phyloP scores from a whole-genome alignment of 257 asterid species.

The Fraxinus quadrangulata region DNA sequence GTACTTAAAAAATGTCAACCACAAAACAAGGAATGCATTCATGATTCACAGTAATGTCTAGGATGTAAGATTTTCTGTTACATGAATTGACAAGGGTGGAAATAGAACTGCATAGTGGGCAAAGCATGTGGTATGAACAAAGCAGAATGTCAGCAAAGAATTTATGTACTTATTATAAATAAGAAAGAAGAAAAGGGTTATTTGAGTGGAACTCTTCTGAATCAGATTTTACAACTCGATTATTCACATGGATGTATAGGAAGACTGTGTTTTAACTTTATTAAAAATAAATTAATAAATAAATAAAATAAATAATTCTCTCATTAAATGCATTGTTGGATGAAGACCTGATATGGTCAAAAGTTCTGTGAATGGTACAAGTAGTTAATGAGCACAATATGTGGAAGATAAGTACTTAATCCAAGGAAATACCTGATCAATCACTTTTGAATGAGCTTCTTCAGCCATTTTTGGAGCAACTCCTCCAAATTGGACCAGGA shows the following conservation, averaged over 20 bases:
- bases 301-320: neutral
- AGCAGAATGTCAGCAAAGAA: neutral
- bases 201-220: neutral
- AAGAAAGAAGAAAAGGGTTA: neutral
- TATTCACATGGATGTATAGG: neutral
- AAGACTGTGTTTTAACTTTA: neutral
- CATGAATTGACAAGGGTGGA: neutral
- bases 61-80: neutral
- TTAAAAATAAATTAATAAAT: neutral
- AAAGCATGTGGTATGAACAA: neutral
- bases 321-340: neutral
- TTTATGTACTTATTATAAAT: neutral
- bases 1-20: neutral
- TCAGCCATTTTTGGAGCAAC: constrained; percentile 99
- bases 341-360: neutral
- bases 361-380: neutral
- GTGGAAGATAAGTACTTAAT: neutral
- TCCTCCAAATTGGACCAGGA: constrained; percentile 89
- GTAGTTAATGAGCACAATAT: neutral
- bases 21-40: neutral
- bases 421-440: constrained; percentile 66
- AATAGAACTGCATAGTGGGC: neutral
- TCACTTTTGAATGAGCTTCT: constrained; percentile 85
- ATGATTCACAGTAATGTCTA: neutral
- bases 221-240: neutral